Evolutionary conservation across 176 grass and related monocot genomes (phyloP).

Genomic region (Lolium multiflorum): DNA sequence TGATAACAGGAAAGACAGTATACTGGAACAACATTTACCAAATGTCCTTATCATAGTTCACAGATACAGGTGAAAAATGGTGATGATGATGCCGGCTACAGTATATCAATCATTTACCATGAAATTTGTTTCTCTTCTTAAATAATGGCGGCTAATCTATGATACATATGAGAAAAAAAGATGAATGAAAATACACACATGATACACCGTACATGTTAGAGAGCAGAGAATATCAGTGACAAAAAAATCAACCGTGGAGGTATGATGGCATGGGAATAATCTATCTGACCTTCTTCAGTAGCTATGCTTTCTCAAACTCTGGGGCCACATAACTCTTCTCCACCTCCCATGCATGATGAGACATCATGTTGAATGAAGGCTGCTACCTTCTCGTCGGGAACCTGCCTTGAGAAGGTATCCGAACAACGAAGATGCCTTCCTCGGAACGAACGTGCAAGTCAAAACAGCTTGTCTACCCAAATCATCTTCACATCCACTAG

Average conservation of each 20-base stretch:
- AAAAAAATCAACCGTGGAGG: slow-evolving; percentile 19
- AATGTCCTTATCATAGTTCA: slow-evolving; percentile 1
- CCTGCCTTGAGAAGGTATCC: slow-evolving; percentile 84
- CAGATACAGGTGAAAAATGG: not conserved
- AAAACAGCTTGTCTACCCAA: slow-evolving; percentile 90
- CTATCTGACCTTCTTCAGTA: slow-evolving; percentile 83
- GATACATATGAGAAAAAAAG: slow-evolving; percentile 23
- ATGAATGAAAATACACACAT: slow-evolving; percentile 15
- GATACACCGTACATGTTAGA: slow-evolving; percentile 18
- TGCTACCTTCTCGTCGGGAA: slow-evolving; percentile 85
- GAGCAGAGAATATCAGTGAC: not conserved
- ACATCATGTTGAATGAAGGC: slow-evolving; percentile 93
- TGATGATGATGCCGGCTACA: not conserved
- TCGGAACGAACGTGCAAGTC: slow-evolving; percentile 72
- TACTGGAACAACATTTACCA: not conserved
- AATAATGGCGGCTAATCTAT: slow-evolving; percentile 23
- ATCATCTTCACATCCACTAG: slow-evolving; percentile 76
- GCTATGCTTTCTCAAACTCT: slow-evolving; percentile 78
- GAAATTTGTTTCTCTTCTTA: slow-evolving; percentile 10
- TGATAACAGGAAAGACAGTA: not conserved
- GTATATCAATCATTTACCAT: not conserved
- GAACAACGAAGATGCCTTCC: slow-evolving; percentile 62
- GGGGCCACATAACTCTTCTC: slow-evolving; percentile 71
- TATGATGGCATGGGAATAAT: not conserved
- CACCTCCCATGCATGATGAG: slow-evolving; percentile 97